Conservation (phyloP, 2,329 filamentous ascomycete species). For the Ophiostoma tasmaniense region DNA sequence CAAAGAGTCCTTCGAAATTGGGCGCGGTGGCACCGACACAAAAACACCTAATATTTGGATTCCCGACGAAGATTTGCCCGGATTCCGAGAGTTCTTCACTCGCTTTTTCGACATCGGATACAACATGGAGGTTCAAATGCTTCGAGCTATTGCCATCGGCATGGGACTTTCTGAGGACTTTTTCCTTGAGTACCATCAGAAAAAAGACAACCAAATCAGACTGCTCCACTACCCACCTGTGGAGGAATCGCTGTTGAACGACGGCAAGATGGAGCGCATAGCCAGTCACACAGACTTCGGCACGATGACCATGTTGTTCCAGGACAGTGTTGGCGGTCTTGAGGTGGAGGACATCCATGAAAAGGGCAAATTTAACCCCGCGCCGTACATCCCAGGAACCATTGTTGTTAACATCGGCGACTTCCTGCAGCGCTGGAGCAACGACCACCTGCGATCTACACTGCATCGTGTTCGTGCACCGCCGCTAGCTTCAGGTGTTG, state of each 20-base stretch:
- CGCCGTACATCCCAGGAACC: slow-evolving; percentile 26
- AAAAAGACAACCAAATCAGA: slow-evolving; percentile 50
- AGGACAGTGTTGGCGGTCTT: slow-evolving; percentile 35
- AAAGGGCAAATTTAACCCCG: slow-evolving; percentile 32
- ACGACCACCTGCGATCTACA: slow-evolving; percentile 23
- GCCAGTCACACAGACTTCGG: slow-evolving; percentile 29
- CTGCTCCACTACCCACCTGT: slow-evolving; percentile 45
- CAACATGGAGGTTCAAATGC: slow-evolving; percentile 24
- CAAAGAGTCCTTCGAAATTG: slow-evolving; percentile 36
- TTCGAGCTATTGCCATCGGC: slow-evolving; percentile 28
- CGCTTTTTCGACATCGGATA: slow-evolving; percentile 28
- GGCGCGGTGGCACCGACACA: slow-evolving; percentile 25
- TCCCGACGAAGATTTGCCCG: slow-evolving; percentile 30
- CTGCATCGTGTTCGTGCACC: slow-evolving; percentile 19
- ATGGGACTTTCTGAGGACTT: slow-evolving; percentile 25
- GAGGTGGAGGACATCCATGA: slow-evolving; percentile 34
- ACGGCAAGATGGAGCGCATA: slow-evolving; percentile 24
- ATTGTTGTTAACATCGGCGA: slow-evolving; percentile 36
- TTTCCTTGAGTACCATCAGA: slow-evolving; percentile 35
- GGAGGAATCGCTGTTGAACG: slow-evolving; percentile 25
- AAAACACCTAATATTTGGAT: slow-evolving; percentile 33
- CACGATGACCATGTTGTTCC: slow-evolving; percentile 40
- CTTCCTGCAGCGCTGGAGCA: slow-evolving; percentile 34
- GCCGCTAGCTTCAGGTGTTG: slow-evolving; percentile 4
- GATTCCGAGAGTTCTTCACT: slow-evolving; percentile 29